Evolutionary conservation across 1,284 basidiomycete species (phyloP), one percentile per base, ranked within the genome.

Genomic region (Naganishia liquefaciens): DNA sequence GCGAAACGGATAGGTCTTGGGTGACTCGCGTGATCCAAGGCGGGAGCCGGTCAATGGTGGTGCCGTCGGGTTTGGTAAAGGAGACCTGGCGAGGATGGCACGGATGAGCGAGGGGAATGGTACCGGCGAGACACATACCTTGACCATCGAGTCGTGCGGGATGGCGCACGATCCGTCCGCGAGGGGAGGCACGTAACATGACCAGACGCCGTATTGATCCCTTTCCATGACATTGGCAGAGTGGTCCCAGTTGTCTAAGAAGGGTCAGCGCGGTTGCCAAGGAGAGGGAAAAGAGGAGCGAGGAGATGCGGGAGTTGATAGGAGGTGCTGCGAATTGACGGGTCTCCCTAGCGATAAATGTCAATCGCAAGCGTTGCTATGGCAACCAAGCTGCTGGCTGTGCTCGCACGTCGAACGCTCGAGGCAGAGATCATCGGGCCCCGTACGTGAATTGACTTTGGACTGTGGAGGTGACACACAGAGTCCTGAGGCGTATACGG

Each of bases 11-110:
- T 63, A 98, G 81, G 75, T 99, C 93, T 78, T 99, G 95, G 1
- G 94, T 97, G 64, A 97, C 95, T 66, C 94, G 90, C 69, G 82
- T 88, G 73, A 93, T 93, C 95, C 95, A 99, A 13, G 89, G 86
- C 1, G 95, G 94, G 30, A 98, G 77, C 57, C 94, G 87, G 76
- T 97, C 95, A 69, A 97, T 89, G 44, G 90, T 87, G 69, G 88
- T 83, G 13, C 90, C 90, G 60, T 81, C 82, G 0, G 87, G 86
- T 13, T 86, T 76, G 55, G 91, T 84, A 88, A 96, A 89, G 28
- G 93, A 93, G 71, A 93, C 90, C 88, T 90, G 51, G 13, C 17
- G 39, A 27, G n/a, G 28, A 28, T 46, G 7, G 25, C 13, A 40
- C 19, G 42, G 52, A 39, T 19, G 37, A 49, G 63, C 46, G 11